Evolutionary conservation across 306 rosid species (phyloP).

Genomic region (Prunus mongolica): DNA sequence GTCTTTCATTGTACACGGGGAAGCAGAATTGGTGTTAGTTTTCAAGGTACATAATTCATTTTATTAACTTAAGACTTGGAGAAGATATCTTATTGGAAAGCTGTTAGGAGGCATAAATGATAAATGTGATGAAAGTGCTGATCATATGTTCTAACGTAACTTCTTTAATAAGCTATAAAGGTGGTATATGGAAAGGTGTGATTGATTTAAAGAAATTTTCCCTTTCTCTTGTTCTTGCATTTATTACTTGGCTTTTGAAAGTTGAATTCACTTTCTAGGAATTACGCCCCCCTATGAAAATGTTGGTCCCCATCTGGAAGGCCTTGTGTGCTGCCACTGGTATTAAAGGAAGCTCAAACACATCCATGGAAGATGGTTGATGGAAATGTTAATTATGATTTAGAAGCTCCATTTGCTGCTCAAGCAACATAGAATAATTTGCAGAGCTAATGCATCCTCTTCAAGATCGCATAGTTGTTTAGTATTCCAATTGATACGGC

Average conservation of each 20-base stretch:
- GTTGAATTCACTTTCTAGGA: constrained; percentile 39
- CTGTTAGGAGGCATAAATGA: neutral
- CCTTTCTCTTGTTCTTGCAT: neutral
- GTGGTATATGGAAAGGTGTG: too few species aligned
- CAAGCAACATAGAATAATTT: constrained; percentile 3
- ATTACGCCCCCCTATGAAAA: constrained; percentile 71
- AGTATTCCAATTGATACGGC: neutral
- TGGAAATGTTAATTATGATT: neutral
- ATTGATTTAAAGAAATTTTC: neutral
- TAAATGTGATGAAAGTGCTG: neutral
- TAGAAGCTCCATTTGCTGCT: neutral
- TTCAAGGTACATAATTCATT: constrained; percentile 52
- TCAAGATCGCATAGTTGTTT: neutral
- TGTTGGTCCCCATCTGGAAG: constrained; percentile 89
- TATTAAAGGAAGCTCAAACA: constrained; percentile 27
- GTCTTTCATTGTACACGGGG: constrained; percentile 58
- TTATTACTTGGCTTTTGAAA: constrained; percentile 10
- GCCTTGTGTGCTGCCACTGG: constrained; percentile 67
- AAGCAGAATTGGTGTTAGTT: constrained; percentile 58
- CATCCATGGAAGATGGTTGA: constrained; percentile 24
- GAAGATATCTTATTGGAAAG: neutral
- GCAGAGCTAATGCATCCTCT: neutral
- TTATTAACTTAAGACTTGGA: neutral
- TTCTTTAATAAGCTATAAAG: too few species aligned
- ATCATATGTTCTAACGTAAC: too few species aligned